phyloP scores from a whole-genome alignment of 495 filamentous ascomycete genomes.

The Penicillium nucicola region DNA sequence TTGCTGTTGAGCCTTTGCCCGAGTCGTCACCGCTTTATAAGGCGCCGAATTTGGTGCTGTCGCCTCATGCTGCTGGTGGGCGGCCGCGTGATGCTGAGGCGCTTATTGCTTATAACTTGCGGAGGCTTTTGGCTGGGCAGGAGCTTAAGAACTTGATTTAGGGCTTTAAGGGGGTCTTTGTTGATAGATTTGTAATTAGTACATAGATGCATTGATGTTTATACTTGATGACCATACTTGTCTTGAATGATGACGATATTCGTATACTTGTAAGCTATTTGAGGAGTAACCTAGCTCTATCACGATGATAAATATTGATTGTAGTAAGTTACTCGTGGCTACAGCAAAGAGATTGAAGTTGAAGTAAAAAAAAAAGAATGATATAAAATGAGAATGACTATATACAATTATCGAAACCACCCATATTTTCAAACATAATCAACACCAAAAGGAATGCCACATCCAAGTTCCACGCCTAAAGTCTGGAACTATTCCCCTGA shows the following conservation, averaged over 20 bases:
- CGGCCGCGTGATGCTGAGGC: slow-evolving; percentile 48
- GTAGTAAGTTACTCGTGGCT: no score
- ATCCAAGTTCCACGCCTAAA: background rate
- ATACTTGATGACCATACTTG: no score
- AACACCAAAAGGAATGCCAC: no score
- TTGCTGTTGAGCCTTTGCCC: slow-evolving; percentile 51
- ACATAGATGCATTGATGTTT: background rate
- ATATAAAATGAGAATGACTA: no score
- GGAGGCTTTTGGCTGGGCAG: slow-evolving; percentile 50
- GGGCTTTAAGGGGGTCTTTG: background rate
- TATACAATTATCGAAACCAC: no score
- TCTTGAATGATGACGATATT: no score
- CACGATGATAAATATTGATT: no score
- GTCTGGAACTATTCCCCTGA: background rate
- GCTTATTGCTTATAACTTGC: slow-evolving; percentile 52
- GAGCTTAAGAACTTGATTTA: slow-evolving; percentile 50
- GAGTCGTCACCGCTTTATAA: slow-evolving; percentile 46
- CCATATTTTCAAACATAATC: no score
- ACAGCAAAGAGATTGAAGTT: no score
- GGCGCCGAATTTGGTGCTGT: slow-evolving; percentile 54
- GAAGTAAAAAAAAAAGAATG: no score
- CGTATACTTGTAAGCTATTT: no score
- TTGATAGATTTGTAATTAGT: background rate
- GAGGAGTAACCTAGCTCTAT: no score
- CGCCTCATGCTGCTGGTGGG: slow-evolving; percentile 68